Base-by-base conservation (phyloP, 768 basidiomycete genomes). In the Tylopilus felleus region DNA sequence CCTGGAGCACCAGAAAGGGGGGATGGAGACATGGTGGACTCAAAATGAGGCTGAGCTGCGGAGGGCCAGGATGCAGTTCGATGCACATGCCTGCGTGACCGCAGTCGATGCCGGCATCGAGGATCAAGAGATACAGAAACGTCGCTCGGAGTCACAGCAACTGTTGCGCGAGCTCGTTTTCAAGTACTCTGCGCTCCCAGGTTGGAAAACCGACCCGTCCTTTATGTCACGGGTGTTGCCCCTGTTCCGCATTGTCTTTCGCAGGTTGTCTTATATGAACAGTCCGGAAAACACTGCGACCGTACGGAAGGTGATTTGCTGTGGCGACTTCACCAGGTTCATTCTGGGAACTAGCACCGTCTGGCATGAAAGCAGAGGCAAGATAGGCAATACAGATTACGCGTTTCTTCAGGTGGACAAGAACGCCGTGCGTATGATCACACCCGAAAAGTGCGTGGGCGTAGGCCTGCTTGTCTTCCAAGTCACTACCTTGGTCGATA, bases 1-100 rank as follows among this genome's bases (percentile, higher is more conserved):
- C 39, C 59, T 76, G 13, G 75, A 74, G 49, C 28, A 65, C 27
- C 53, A 68, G 21, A 2, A 35, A 3, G 47, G 13, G 3, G 25
- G 10, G 12, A 68, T 69, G 66, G 66, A 68, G 36, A 45, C 38
- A 5, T 68, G 69, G 67, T 68, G 67, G 68, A 13, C 10, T 10
- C 19, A 23, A 16, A 75, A 75, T 43, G 50, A 68, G 33, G 22
- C 28, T 12, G 27, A n/a, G 0, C 71, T 76, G 41, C 59, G 46
- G 19, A 27, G 21, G 1, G 47, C 59, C 13, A 60, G 60, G 3
- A 76, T 76, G 59, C 16, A 41, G 21, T 73, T 74, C 7, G 46
- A 65, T 10, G 71, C 27, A 1, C 51, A 59, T 19, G 51, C 57
- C 3, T 59, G 58, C 27, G 31, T 60, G 10, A 49, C 58, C n/a